These are phyloP conservation scores for Phascolomyces articulosus DNA, from an alignment of 371 early-diverging fungal genomes.

Conservation along the genomic window DNA sequence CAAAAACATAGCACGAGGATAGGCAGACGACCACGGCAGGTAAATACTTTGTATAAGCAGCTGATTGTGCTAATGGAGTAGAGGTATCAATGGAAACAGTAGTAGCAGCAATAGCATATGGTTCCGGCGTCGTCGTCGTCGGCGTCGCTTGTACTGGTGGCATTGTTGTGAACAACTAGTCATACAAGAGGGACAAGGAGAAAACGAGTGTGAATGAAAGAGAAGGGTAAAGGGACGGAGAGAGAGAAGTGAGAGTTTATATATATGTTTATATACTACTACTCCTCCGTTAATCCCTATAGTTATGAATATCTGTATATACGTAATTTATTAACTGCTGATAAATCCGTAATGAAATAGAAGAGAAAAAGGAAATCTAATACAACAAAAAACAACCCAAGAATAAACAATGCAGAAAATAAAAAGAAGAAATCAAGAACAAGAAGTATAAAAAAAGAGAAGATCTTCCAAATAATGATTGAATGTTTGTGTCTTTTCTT, in stretches of 20 bases:
- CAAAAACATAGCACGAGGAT: slow-evolving; percentile 9
- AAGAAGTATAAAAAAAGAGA: too few species aligned
- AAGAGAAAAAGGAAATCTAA: too few species aligned
- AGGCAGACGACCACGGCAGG: slow-evolving; percentile 12
- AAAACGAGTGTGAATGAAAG: slow-evolving; percentile 2
- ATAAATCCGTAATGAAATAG: too few species aligned
- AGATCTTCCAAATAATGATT: too few species aligned
- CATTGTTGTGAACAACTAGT: slow-evolving; percentile 2
- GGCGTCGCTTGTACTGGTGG: slow-evolving; percentile 4
- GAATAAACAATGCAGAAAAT: too few species aligned
- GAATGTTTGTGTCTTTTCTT: too few species aligned
- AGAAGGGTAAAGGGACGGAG: background rate
- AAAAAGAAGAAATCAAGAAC: too few species aligned
- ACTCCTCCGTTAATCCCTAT: background rate
- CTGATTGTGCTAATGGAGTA: slow-evolving; percentile 3
- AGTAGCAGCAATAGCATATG: background rate
- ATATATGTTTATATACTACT: background rate
- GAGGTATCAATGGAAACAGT: background rate
- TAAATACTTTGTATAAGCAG: background rate
- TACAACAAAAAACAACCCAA: background rate
- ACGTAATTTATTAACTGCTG: too few species aligned
- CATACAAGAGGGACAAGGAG: slow-evolving; percentile 9
- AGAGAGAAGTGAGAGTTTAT: background rate
- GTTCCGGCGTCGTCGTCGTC: slow-evolving; percentile 12
- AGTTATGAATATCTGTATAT: too few species aligned